phyloP scores from a whole-genome alignment of 495 filamentous ascomycete genomes.

The Tetracladium setigerum region DNA sequence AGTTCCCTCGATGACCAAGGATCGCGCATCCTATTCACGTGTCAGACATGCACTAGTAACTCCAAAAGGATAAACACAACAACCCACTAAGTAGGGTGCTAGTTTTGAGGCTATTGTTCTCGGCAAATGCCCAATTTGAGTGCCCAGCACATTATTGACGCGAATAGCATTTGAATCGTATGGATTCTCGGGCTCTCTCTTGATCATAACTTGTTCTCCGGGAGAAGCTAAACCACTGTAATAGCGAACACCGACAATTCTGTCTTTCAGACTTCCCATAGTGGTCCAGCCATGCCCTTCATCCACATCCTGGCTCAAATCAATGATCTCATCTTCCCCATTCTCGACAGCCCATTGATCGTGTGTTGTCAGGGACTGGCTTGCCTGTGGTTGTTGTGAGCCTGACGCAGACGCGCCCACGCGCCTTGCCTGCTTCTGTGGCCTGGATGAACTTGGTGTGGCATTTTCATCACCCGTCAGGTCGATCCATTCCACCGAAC shows the following conservation, averaged over 20 bases:
- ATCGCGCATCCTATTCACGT: constrained; percentile 24
- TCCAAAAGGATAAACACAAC: background rate
- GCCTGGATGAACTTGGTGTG: background rate
- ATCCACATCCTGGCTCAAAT: constrained; percentile 43
- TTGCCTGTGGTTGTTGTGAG: constrained; percentile 17
- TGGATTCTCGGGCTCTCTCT: constrained; percentile 60
- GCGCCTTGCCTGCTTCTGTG: constrained; percentile 10
- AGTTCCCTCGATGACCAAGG: constrained; percentile 56
- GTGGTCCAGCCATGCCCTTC: constrained; percentile 17
- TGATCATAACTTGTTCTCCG: constrained; percentile 64
- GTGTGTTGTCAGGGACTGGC: constrained; percentile 12
- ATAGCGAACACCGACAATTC: constrained; percentile 76
- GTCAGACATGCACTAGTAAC: constrained; percentile 1
- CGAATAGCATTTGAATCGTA: constrained; percentile 77
- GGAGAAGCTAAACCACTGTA: constrained; percentile 64
- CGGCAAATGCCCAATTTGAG: constrained; percentile 78
- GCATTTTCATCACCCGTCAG: constrained; percentile 16
- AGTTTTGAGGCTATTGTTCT: constrained; percentile 57
- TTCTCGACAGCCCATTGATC: constrained; percentile 22
- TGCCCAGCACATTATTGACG: constrained; percentile 69
- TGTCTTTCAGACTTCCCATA: constrained; percentile 33
- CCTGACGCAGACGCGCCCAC: background rate
- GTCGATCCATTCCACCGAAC: constrained; percentile 1
- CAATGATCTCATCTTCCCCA: constrained; percentile 40
- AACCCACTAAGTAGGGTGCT: constrained; percentile 60